Percentiles rank a stretch among this genome's conserved stretches.
Evolutionary conservation across 495 filamentous ascomycete species (phyloP).

Genomic region (Hyaloscypha finlandica): DNA sequence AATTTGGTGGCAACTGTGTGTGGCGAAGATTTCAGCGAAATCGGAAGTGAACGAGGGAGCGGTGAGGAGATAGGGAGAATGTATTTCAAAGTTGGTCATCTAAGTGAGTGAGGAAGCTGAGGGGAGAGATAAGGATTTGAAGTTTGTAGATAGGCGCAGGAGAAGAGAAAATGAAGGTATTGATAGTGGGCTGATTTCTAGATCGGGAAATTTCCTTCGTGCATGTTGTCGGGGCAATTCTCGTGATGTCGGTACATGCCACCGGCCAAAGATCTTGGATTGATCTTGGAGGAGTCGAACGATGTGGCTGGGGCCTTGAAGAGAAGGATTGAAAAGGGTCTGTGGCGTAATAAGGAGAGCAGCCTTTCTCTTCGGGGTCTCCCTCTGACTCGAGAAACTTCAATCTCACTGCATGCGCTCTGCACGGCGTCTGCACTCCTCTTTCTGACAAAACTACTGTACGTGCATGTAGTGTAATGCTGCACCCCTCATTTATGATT

Average conservation of each 20-base stretch:
- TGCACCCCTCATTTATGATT: constrained; percentile 1
- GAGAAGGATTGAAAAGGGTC: not conserved
- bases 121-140: not conserved
- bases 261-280: not conserved
- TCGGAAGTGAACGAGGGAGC: not conserved
- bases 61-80: not conserved
- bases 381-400: not conserved
- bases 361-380: not conserved
- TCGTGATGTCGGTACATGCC: not conserved
- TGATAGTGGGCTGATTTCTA: not conserved
- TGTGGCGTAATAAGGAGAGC: not conserved
- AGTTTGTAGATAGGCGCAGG: not conserved
- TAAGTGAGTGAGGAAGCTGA: not conserved
- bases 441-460: not conserved
- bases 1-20: not conserved
- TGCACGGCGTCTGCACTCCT: not conserved
- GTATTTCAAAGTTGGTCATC: not conserved
- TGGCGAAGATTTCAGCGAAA: not conserved
- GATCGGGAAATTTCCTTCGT: not conserved
- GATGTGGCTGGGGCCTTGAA: not conserved
- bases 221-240: not conserved
- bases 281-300: not conserved
- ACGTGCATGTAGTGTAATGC: not conserved
- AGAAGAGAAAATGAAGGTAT: not conserved
- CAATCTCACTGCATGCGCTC: not conserved